Conservation (phyloP, 169 alveolate species). For the Perkinsus olseni region DNA sequence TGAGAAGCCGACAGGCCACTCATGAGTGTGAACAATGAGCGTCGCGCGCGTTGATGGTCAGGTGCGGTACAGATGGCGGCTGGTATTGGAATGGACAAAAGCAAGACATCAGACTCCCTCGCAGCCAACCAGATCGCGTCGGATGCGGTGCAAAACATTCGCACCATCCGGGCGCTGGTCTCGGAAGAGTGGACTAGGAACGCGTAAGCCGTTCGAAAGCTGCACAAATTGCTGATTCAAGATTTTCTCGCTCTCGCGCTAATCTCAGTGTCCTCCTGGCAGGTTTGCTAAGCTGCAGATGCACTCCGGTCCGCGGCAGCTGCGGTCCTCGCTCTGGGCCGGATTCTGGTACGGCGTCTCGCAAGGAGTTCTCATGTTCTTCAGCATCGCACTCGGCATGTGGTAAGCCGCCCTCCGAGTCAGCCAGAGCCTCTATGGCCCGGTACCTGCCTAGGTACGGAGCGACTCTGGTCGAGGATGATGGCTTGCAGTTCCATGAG, state of each 20-base stretch:
- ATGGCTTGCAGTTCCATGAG: neutral
- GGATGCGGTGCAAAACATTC: constrained; percentile 54
- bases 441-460: neutral
- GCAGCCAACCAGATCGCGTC: constrained; percentile 46
- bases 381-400: no score
- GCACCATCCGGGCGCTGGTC: constrained; percentile 58
- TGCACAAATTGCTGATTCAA: no score
- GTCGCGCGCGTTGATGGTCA: neutral
- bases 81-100: neutral
- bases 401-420: no score
- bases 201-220: neutral
- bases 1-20: no score
- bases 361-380: constrained; percentile 25
- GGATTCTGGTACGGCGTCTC: constrained; percentile 54
- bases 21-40: neutral
- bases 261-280: no score
- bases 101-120: constrained; percentile 14
- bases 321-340: constrained; percentile 28
- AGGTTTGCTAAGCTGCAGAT: neutral
- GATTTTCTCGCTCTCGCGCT: no score
- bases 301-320: neutral
- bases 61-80: constrained; percentile 3
- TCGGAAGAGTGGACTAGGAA: constrained; percentile 28
- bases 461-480: neutral
- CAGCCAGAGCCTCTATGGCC: no score